A percentile compares a stretch with the other conserved stretches of the same genome.
Evolutionary conservation across 495 filamentous ascomycete species (phyloP).

Genomic region (Daldinia caldariorum): DNA sequence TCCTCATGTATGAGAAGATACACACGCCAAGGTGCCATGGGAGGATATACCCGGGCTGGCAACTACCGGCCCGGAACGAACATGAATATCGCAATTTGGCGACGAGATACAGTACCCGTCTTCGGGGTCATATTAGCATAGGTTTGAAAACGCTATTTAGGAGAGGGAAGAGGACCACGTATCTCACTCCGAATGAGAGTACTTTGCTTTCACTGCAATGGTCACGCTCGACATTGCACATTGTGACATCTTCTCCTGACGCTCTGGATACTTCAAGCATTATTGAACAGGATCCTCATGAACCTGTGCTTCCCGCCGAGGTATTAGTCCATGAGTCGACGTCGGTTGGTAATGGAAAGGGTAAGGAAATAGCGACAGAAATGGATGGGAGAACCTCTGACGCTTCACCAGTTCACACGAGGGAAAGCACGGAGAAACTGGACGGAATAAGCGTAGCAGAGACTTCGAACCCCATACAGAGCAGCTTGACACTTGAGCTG

Average conservation of each 20-base stretch:
- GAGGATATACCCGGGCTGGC: slow-evolving; percentile 53
- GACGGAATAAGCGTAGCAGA: background rate
- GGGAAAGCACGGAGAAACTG: background rate
- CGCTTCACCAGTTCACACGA: background rate
- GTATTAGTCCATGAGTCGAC: background rate
- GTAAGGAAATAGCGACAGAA: background rate
- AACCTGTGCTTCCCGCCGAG: background rate
- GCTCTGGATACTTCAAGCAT: background rate
- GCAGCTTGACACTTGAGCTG: background rate
- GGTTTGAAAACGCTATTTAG: slow-evolving; percentile 26
- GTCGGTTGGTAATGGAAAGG: background rate
- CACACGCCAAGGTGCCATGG: slow-evolving; percentile 55
- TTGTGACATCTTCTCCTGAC: background rate
- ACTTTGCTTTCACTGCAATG: slow-evolving; percentile 35
- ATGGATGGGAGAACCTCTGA: too few species aligned
- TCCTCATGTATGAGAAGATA: slow-evolving; percentile 53
- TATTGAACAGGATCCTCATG: background rate
- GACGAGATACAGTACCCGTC: slow-evolving; percentile 32
- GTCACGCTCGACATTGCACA: slow-evolving; percentile 26
- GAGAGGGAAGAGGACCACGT: slow-evolving; percentile 11
- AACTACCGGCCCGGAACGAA: slow-evolving; percentile 34
- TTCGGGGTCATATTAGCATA: slow-evolving; percentile 4
- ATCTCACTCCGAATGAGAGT: slow-evolving; percentile 36
- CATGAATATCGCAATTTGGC: slow-evolving; percentile 21
- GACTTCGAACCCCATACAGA: slow-evolving; percentile 1